A percentile compares a stretch with the other conserved stretches of the same genome.
phyloP scores from a whole-genome alignment of 306 rosid genomes.

The Carpinus fangiana region DNA sequence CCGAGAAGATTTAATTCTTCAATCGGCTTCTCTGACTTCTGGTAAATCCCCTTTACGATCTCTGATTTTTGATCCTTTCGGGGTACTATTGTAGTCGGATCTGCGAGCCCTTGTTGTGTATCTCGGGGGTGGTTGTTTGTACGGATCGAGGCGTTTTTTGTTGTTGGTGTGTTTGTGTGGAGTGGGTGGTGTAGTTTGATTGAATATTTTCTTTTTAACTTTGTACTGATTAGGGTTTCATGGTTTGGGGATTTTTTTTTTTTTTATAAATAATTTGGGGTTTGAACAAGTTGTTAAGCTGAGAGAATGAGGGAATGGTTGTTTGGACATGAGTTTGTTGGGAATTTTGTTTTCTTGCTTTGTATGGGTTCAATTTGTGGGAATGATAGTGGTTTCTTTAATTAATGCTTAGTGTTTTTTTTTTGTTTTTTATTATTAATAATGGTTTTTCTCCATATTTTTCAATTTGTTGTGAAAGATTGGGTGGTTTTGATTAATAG shows the following conservation, averaged over 20 bases:
- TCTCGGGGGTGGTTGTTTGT: neutral
- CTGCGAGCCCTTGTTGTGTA: constrained; percentile 13
- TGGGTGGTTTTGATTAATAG: neutral
- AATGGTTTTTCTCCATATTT: neutral
- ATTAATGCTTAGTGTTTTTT: too few relatives aligned
- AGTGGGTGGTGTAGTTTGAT: neutral
- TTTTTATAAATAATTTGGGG: neutral
- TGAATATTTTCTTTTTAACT: neutral
- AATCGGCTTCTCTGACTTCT: constrained; percentile 5
- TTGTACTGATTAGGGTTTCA: neutral
- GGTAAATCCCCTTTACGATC: constrained; percentile 31
- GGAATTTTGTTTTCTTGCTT: constrained; percentile 6
- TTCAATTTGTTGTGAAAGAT: neutral
- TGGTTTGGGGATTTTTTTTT: neutral
- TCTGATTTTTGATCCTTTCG: constrained; percentile 27
- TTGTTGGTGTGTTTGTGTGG: neutral
- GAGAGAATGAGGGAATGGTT: neutral
- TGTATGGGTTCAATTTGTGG: constrained; percentile 11
- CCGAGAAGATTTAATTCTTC: constrained; percentile 20
- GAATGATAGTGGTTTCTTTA: neutral
- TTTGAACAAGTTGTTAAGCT: constrained; percentile 19
- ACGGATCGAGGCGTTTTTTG: constrained; percentile 16
- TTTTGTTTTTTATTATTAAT: neutral
- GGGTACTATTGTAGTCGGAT: neutral
- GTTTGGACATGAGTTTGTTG: neutral